Evolutionary conservation across 2,329 filamentous ascomycete species (phyloP).

Genomic region (Ophiosphaerella narmari): DNA sequence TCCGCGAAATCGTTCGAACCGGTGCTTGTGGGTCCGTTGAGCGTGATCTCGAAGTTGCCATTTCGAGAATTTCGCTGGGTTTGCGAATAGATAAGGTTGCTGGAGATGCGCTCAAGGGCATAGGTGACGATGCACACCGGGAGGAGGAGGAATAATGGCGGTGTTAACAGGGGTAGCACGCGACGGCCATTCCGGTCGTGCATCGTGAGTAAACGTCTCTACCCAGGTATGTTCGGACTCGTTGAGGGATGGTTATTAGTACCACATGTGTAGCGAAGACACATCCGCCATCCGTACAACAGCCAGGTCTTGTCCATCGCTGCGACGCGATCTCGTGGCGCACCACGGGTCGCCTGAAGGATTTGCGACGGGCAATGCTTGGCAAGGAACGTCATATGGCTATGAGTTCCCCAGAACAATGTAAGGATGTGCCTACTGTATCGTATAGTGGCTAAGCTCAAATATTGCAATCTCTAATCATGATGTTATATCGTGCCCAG

Average conservation of each 20-base stretch:
- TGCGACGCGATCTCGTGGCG: too few species aligned
- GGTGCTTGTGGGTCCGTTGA: constrained; percentile 12
- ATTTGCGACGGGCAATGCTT: too few species aligned
- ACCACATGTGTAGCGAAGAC: too few species aligned
- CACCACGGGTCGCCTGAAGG: too few species aligned
- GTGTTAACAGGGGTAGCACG: constrained; percentile 24
- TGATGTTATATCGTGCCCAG: too few species aligned
- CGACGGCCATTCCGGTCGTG: constrained; percentile 25
- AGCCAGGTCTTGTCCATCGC: too few species aligned
- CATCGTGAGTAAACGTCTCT: constrained; percentile 16
- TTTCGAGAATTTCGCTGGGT: constrained; percentile 14
- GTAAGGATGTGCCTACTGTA: too few species aligned
- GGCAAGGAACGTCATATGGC: too few species aligned
- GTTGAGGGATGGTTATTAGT: not conserved
- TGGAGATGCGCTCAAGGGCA: constrained; percentile 34
- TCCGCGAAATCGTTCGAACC: constrained; percentile 6
- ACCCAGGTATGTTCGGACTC: not conserved
- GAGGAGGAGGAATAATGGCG: constrained; percentile 29
- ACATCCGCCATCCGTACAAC: too few species aligned
- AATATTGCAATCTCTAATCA: too few species aligned
- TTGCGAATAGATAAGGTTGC: constrained; percentile 15
- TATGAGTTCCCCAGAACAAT: too few species aligned
- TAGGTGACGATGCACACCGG: constrained; percentile 23
- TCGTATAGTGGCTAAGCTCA: too few species aligned
- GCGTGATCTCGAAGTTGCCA: constrained; percentile 13